Evolutionary conservation across 768 basidiomycete species (phyloP), one percentile per base, ranked within the genome.

Genomic region (Rubroboletus satanas): DNA sequence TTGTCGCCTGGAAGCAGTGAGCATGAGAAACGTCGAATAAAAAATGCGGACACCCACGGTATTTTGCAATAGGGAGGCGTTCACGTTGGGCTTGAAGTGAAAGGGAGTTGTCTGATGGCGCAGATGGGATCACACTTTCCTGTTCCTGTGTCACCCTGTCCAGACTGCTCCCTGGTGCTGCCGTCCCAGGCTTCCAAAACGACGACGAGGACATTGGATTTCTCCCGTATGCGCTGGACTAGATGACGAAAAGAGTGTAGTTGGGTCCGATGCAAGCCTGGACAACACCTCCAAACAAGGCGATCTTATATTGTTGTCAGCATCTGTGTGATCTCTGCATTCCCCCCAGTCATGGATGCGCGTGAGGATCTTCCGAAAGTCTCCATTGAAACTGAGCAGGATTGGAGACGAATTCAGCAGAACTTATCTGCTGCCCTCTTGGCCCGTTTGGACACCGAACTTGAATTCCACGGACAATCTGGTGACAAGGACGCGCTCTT

Each of bases 151-250:
- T 79, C 23, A 84, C 83, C 63, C 95, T 81, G 74, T 98, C 96
- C 33, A 96, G 81, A 23, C 83, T 84, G 64, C 91, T 94, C 4
- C 93, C 94, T 43, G 93, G 93, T 1, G 82, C 90, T 46, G 75
- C 67, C 14, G 90, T 87, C 15, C 93, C 93, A 5, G 93, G 93
- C 69, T 92, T 93, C 93, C 93, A 95, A 66, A 95, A 94, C 42
- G 84, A 81, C 52, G 85, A 72, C 18, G 81, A 76, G 37, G 68
- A 67, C 81, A 84, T 83, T 60, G 35, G 15, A 46, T 31, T 18
- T 21, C 37, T 8, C 21, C 14, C 2, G 32, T 23, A 11, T 32
- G 33, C n/a, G 45, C 7, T 41, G 29, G 35, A 15, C 39, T 33
- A 14, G 2, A 41, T 28, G 23, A 12, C 14, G 15, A 26, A 18